Percentiles rank a stretch among this genome's conserved stretches.
Conservation (phyloP, 306 rosid genomes). For the Echinosophora koreensis region DNA sequence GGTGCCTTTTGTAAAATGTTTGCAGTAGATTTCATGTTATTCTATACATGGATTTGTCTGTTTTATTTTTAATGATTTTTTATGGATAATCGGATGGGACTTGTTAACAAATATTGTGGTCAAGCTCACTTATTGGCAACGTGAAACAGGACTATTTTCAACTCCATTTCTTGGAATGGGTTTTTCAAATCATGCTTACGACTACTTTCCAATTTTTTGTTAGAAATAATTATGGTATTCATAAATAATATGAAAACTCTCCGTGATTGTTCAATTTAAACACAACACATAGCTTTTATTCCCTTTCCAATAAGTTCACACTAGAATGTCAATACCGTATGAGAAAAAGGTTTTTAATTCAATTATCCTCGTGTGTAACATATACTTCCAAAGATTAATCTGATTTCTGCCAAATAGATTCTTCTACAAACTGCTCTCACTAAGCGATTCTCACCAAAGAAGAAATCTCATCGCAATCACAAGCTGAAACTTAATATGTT, state of each 20-base stretch:
- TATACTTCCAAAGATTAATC: constrained; percentile 9
- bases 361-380: background rate
- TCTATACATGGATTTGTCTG: constrained; percentile 25
- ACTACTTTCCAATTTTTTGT: constrained; percentile 21
- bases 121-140: constrained; percentile 27
- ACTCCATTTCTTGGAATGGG: constrained; percentile 31
- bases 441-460: constrained; percentile 20
- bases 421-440: background rate
- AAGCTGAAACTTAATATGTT: constrained; percentile 12
- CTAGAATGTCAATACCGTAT: background rate
- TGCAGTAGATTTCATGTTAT: constrained; percentile 31
- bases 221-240: constrained; percentile 6
- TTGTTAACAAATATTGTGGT: constrained; percentile 20
- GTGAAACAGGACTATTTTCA: background rate
- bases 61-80: background rate
- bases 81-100: constrained; percentile 41
- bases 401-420: constrained; percentile 19
- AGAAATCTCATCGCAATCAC: constrained; percentile 18
- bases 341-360: background rate
- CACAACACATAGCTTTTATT: background rate
- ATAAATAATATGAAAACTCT: background rate
- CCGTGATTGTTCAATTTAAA: constrained; percentile 33
- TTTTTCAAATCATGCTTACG: constrained; percentile 36
- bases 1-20: constrained; percentile 20
- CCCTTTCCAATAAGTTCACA: background rate